These are phyloP conservation scores for Aspergillus latus DNA, from an alignment of 2,329 filamentous ascomycete genomes.

Conservation along the genomic window DNA sequence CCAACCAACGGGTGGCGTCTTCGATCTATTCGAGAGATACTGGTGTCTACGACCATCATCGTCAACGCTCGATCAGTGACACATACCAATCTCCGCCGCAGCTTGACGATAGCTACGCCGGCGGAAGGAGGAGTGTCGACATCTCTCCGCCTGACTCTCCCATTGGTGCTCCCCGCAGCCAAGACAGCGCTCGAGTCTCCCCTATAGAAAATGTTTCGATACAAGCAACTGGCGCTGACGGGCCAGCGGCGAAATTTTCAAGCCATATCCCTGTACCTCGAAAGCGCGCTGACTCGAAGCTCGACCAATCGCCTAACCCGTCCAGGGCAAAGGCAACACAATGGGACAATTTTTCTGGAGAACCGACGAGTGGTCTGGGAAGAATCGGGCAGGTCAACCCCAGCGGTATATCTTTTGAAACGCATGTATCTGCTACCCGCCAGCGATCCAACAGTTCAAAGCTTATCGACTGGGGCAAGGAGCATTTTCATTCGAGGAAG, in stretches of 20 bases:
- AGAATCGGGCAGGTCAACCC: conserved; percentile 59
- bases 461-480: conserved; percentile 36
- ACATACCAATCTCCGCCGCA: conserved; percentile 14
- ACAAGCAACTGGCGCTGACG: conserved; percentile 8
- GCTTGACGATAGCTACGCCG: background rate
- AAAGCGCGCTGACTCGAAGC: conserved; percentile 21
- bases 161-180: conserved; percentile 28
- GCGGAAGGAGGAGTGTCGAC: conserved; percentile 35
- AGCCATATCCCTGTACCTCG: conserved; percentile 32
- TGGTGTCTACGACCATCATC: conserved; percentile 28
- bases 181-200: conserved; percentile 38
- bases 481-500: conserved; percentile 39
- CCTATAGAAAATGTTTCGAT: conserved; percentile 37
- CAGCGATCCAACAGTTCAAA: conserved; percentile 29
- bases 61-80: conserved; percentile 21
- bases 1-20: conserved; percentile 51
- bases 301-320: conserved; percentile 10
- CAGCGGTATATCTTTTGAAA: conserved; percentile 35
- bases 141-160: conserved; percentile 51
- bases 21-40: conserved; percentile 59
- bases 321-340: conserved; percentile 20
- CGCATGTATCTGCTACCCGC: conserved; percentile 25
- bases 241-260: conserved; percentile 21
- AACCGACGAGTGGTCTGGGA: conserved; percentile 59
- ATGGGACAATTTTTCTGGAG: conserved; percentile 68